Conservation (phyloP, 2,329 filamentous ascomycete species). For the Colletotrichum brevisporum region DNA sequence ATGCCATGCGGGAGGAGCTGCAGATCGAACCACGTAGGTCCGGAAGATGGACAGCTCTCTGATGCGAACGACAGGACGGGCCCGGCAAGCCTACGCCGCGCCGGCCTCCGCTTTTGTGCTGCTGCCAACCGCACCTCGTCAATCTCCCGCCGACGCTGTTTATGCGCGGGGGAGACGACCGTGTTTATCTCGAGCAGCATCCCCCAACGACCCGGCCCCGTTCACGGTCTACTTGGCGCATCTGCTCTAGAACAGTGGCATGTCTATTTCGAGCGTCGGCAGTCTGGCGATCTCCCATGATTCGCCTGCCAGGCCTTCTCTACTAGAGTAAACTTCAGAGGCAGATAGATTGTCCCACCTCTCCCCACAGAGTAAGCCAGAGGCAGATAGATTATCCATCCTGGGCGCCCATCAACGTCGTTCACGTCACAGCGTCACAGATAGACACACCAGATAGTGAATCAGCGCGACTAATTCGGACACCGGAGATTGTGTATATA, state of each 20-base stretch:
- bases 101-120: too few relatives aligned
- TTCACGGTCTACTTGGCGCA: constrained; percentile 7
- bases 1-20: too few relatives aligned
- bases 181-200: constrained; percentile 11
- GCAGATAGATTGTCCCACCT: background rate
- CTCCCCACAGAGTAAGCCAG: background rate
- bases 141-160: too few relatives aligned
- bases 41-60: too few relatives aligned
- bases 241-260: background rate
- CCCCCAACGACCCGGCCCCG: background rate
- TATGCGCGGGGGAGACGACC: too few relatives aligned
- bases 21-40: too few relatives aligned
- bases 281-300: background rate
- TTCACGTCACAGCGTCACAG: constrained; percentile 2
- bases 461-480: background rate
- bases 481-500: constrained; percentile 35
- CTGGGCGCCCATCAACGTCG: constrained; percentile 6
- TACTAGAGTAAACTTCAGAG: too few relatives aligned
- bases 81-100: too few relatives aligned
- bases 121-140: too few relatives aligned
- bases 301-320: background rate
- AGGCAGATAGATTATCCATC: constrained; percentile 5
- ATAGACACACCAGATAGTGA: background rate
- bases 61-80: too few relatives aligned
- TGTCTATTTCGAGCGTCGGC: constrained; percentile 10